Base-by-base conservation (phyloP, 2,329 filamentous ascomycete genomes). In the Stachybotrys elegans region DNA sequence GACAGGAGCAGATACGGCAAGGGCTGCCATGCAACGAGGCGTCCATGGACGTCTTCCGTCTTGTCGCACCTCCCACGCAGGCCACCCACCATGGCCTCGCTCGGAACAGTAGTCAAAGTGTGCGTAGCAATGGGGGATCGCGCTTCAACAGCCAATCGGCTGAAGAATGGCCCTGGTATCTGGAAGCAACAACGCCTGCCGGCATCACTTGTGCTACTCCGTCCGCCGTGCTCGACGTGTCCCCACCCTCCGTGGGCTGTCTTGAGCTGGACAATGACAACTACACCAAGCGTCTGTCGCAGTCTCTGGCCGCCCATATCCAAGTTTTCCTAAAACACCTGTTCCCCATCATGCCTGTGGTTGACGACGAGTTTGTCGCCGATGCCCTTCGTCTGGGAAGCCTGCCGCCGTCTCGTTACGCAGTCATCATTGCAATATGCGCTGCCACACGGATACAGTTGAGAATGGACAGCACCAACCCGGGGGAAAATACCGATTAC, bases 331-430 rank as follows among this genome's bases (percentile, higher is more conserved):
- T 61, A n/a, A 51, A 51, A n/a, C 48, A 56, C n/a, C 42, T 62
- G 13, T 61, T 59, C 27, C 59, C 60, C 1, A 62, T 62, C 5
- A 61, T 62, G 58, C 60, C 60, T 14, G 57, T 59, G 1, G 45
- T 61, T 6, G 51, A 61, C 19, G 57, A 57, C 4, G 54, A 56
- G n/a, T 48, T 62, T 14, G 42, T 58, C 3, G 27, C 50, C 6
- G 60, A 62, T 38, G 56, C 56, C 12, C 40, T 47, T 7, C 49
- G 53, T 8, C 32, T 60, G 8, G 51, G 56, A 3, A 46, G 53
- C n/a, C 29, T 62, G 2, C 32, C 58, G 0, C 55, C 58, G 1
- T 52, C 56, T 6, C 45, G 58, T 21, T 59, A 62, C 34, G 56
- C 57, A 22, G 50, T 62, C 13, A 51, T 62, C 17, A 41, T 58